Conservation (phyloP, 306 rosid species). For the Crotalaria pallida region DNA sequence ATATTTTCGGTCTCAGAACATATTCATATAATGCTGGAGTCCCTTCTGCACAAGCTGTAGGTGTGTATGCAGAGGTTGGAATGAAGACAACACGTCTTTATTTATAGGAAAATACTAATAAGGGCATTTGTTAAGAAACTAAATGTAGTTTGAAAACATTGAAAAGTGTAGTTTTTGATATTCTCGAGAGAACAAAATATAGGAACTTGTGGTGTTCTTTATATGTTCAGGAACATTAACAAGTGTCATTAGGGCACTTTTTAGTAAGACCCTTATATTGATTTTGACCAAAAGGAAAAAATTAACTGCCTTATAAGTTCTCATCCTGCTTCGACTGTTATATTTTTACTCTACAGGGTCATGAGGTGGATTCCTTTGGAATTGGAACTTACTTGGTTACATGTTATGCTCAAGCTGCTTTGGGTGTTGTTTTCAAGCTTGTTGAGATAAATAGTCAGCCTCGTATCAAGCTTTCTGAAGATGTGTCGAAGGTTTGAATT, state of each 20-base stretch:
- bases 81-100: background rate
- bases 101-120: background rate
- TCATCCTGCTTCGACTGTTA: background rate
- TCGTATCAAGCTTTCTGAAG: conserved; percentile 97
- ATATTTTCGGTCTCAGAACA: background rate
- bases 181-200: too few relatives aligned
- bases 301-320: too few relatives aligned
- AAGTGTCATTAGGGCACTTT: too few relatives aligned
- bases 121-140: too few relatives aligned
- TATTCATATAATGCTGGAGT: background rate
- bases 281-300: too few relatives aligned
- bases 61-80: background rate
- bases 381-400: conserved; percentile 96
- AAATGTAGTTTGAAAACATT: too few relatives aligned
- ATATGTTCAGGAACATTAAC: too few relatives aligned
- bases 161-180: too few relatives aligned
- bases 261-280: too few relatives aligned
- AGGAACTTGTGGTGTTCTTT: too few relatives aligned
- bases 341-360: conserved; percentile 56
- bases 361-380: conserved; percentile 95
- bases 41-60: background rate
- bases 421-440: conserved; percentile 97
- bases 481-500: conserved; percentile 82
- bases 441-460: conserved; percentile 96
- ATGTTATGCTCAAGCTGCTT: conserved; percentile 96